These are phyloP conservation scores for Blastomyces emzantsi DNA, from an alignment of 2,329 filamentous ascomycete species.

Conservation along the genomic window DNA sequence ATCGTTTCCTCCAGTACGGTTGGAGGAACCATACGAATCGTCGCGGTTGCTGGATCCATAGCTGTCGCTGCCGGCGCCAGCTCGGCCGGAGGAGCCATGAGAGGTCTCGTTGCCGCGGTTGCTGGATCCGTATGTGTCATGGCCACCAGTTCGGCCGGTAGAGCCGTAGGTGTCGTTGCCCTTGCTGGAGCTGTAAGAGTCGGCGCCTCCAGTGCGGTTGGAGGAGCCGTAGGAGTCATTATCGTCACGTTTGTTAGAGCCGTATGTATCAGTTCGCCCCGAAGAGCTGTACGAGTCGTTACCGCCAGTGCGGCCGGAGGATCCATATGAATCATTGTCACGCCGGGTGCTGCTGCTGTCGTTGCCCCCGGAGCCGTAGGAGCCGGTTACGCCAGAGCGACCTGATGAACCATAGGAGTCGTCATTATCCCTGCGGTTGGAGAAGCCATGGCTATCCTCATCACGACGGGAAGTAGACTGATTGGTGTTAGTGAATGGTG, in stretches of 20 bases:
- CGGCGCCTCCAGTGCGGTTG: neutral
- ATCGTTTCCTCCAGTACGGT: neutral
- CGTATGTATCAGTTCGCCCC: neutral
- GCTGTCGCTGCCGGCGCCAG: neutral
- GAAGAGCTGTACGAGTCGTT: neutral
- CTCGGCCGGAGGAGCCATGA: neutral
- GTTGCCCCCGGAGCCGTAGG: neutral
- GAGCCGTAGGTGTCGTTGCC: neutral
- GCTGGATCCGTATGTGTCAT: neutral
- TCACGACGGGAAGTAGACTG: neutral
- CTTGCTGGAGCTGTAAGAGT: neutral
- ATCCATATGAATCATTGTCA: constrained; percentile 4
- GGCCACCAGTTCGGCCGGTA: neutral
- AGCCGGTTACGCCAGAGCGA: neutral
- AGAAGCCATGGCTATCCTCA: constrained; percentile 3
- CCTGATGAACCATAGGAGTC: neutral
- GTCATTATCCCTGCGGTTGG: neutral
- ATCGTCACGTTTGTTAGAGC: neutral
- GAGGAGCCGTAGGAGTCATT: neutral
- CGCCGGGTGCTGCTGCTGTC: neutral
- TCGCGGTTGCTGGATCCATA: neutral
- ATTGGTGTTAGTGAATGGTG: neutral
- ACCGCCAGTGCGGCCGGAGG: neutral
- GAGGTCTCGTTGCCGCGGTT: neutral
- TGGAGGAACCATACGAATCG: neutral